phyloP scores from a whole-genome alignment of 1,139 yeast species.

The Sugiyamaella xylanicola region DNA sequence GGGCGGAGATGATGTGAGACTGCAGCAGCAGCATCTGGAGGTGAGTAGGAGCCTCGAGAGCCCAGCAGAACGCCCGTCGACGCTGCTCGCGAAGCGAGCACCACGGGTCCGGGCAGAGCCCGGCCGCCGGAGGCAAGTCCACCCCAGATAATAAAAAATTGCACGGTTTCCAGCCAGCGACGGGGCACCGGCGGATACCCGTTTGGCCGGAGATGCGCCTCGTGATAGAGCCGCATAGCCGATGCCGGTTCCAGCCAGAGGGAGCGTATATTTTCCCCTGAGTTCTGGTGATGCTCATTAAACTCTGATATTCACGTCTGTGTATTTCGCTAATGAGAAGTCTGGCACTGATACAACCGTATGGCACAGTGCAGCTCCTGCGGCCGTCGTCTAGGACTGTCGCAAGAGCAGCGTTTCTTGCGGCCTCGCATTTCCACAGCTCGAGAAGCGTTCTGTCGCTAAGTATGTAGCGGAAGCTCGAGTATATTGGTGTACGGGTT shows the following conservation, averaged over 20 bases:
- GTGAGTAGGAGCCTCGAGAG: too few relatives aligned
- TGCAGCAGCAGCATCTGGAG: too few relatives aligned
- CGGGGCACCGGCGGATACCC: too few relatives aligned
- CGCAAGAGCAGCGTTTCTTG: not conserved
- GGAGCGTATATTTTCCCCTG: not conserved
- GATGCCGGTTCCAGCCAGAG: not conserved
- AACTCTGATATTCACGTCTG: not conserved
- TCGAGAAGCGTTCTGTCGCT: not conserved
- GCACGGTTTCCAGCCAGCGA: too few relatives aligned
- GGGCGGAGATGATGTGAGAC: not conserved
- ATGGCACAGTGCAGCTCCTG: not conserved
- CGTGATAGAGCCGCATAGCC: not conserved
- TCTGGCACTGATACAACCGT: constrained; percentile 11
- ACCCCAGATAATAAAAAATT: too few relatives aligned
- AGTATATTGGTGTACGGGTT: too few relatives aligned
- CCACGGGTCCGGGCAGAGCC: too few relatives aligned
- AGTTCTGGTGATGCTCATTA: not conserved
- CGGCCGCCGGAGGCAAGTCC: too few relatives aligned
- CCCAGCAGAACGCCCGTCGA: too few relatives aligned
- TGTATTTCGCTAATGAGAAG: not conserved
- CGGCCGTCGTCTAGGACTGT: not conserved
- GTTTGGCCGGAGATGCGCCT: too few relatives aligned
- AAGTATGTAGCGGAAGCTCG: constrained; percentile 8
- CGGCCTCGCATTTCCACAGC: constrained; percentile 2
- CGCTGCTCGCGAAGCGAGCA: too few relatives aligned